Base-by-base conservation (phyloP, 2,329 filamentous ascomycete species). In the Diaporthe amygdali region DNA sequence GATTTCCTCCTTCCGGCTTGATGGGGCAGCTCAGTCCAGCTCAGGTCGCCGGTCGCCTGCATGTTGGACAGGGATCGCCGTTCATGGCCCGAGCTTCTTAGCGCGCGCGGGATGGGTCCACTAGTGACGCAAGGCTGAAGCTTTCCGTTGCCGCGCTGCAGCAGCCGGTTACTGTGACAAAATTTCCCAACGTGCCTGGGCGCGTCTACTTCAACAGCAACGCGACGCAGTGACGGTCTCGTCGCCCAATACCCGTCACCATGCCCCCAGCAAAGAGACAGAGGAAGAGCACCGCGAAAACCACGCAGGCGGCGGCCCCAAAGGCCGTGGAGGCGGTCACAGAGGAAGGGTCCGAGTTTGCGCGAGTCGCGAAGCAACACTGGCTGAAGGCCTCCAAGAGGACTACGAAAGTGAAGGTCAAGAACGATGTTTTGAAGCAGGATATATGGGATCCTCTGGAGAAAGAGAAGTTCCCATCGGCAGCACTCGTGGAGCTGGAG, bases 381-480 rank as follows among this genome's bases (percentile, higher is more conserved):
- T 99, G 96, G 96, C 85, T 97, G 73, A 92, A 92, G 79, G 76
- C 85, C 10, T 84, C 88, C 30, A 89, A 86, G 79, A 90, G 88
- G 78, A 77, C 88, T 34, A 82, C 88, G 61, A 68, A 51, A 22
- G 66, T 89, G 78, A 93, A 92, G 82, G 91, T 94, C 83, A 93
- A 94, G 82, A 96, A 94, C 64, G 93, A 97, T 74, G 90, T 97
- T 56, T 84, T 99, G 78, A 97, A 97, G 84, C 89, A 90, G 76
- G 91, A 94, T 78, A 91, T 99, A 71, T 99, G 96, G 95, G 94
- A 97, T 81, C 88, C 91, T 69, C 84, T 99, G 76, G 95, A 97
- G 82, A 91, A 91, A 74, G 93, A 95, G 68, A 88, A 89, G 69
- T 98, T 98, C 79, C 86, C 90, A 41, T 90, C 92, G 80, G 92